Evolutionary conservation across 192 early-diverging fungal species (phyloP), one percentile per base, ranked within the genome.

Genomic region (Geranomyces variabilis): DNA sequence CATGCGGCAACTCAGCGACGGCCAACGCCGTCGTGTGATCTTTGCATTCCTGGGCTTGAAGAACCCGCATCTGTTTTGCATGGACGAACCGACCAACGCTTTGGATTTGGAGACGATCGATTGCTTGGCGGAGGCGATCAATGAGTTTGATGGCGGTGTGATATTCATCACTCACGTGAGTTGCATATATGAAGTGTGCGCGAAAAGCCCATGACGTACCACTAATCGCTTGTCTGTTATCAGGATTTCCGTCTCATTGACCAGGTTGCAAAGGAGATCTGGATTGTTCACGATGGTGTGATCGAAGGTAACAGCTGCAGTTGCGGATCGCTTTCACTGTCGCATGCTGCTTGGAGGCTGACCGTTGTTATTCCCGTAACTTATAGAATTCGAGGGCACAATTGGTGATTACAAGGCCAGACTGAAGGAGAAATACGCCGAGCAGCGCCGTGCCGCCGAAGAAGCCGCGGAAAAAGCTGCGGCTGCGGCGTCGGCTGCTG

Each of bases 1-100:
- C 58, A 75, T 68, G 73, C 65, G 73, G 21, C 73, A 69, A 36
- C 46, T 69, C 34, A 67, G 73, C 48, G 88, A 90, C 74, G 79
- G 83, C 74, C 73, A 80, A 66, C 63, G 81, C 65, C 80, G 66
- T 70, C 86, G 84, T 64, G 85, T 89, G 73, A 74, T 79, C 66
- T 85, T 82, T 75, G 74, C 87, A 45, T 88, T 86, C 58, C 82
- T 82, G 77, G 89, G 89, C 63, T 86, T 91, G 75, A 89, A 88
- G 84, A 91, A 89, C 76, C 91, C 90, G 79, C 83, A 92, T 60
- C 84, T 91, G 66, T 89, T 96, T 77, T 84, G 94, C 62, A 85
- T 95, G 73, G 94, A 95, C 77, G 92, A 94, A 83, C 94, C 94
- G 66, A 96, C 90, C 59, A 76, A 90, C 77, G 88, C 83, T 71